Conservation (phyloP, 805 yeast species). For the Saccharomycopsis malanga region DNA sequence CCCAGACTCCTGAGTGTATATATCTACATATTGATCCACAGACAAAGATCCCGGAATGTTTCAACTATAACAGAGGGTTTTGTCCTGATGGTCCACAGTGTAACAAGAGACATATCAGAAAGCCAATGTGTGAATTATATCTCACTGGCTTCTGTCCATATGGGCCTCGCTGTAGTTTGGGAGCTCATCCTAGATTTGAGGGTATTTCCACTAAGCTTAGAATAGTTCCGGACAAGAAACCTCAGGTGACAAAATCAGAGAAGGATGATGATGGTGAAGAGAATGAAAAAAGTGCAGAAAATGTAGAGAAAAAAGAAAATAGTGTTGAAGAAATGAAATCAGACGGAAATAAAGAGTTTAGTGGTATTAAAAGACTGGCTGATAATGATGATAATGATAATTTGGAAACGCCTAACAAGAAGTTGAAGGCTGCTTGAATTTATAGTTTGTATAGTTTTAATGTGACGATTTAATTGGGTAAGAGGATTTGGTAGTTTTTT, state of each 20-base stretch:
- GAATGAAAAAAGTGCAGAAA: neutral
- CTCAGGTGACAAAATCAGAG: neutral
- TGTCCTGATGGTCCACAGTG: conserved; percentile 91
- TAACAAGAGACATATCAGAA: conserved; percentile 69
- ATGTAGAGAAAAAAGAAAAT: too few species aligned
- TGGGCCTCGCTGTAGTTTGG: conserved; percentile 69
- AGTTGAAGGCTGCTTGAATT: too few species aligned
- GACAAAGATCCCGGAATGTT: conserved; percentile 81
- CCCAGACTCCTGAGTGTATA: conserved; percentile 90
- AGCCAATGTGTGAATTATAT: conserved; percentile 68
- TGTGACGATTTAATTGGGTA: too few species aligned
- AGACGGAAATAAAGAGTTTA: too few species aligned
- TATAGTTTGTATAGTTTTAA: too few species aligned
- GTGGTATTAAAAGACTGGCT: too few species aligned
- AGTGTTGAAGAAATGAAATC: too few species aligned
- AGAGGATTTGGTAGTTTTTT: too few species aligned
- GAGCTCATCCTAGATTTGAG: conserved; percentile 77
- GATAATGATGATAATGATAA: too few species aligned
- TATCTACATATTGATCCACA: conserved; percentile 88
- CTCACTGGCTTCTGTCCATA: conserved; percentile 90
- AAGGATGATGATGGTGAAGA: neutral
- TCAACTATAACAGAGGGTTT: conserved; percentile 77
- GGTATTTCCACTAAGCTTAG: conserved; percentile 35
- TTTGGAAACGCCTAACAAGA: too few species aligned
- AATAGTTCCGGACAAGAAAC: conserved; percentile 28